Evolutionary conservation across 78 protist species (phyloP), one percentile per base, ranked within the genome.

Genomic region (Dictyostelium capitatum): DNA sequence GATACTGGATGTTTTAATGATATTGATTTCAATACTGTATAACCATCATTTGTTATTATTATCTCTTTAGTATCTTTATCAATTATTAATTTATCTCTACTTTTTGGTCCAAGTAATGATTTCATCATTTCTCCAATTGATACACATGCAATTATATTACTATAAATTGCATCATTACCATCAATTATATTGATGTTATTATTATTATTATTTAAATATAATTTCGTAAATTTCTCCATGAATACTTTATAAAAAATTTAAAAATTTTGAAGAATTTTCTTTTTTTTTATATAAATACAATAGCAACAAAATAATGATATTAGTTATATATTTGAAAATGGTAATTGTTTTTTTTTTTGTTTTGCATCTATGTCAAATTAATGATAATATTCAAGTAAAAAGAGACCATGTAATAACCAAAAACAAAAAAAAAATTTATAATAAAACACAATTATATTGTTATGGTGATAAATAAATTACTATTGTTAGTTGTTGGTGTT

Each of bases 1-100:
- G 84, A 75, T 2, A 53, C 78, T 15, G 92, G 92, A 50, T 87
- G 92, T 32, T 77, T 79, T 23, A 87, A 47, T 83, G 48, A 67
- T 23, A 84, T 84, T 57, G 91, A 84, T 74, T 84, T 84, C 28
- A 84, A 53, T n/a, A 84, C 91, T 3, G 91, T 84, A 4, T 54
- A 65, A 43, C 91, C 91, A 87, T 87, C 92, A 50, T 87, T 87
- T 2, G 79, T 87, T 3, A 87, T 59, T 12, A 51, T 6, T 3
- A 77, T 77, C 6, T 59, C 50, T 37, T 37, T 1, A 19, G 64
- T 82, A 77, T 70, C 51, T 43, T 77, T 77, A 64, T 87, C 46
- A 4, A 77, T 23, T 14, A 87, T 77, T 57, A 87, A n/a, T 77
- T 75, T 87, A 64, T 87, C 92, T 41, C 92, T 77, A 64, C 92